Evolutionary conservation across 2,329 filamentous ascomycete genomes (phyloP).

Genomic region (Hypoxylon sp.): DNA sequence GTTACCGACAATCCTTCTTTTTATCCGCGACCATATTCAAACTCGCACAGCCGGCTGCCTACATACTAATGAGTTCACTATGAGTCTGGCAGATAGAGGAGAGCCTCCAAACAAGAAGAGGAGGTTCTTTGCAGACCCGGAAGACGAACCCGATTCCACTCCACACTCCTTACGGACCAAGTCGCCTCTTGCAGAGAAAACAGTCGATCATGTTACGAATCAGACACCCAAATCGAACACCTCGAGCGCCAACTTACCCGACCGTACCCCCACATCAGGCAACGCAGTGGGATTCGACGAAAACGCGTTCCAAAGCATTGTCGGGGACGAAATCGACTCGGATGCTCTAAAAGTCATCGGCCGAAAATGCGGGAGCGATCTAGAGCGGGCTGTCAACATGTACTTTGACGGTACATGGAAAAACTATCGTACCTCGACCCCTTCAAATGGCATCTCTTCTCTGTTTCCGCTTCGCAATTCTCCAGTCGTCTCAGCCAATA

Average conservation of each 20-base stretch:
- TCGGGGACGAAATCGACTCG: slow-evolving; percentile 63
- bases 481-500: slow-evolving; percentile 13
- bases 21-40: no score
- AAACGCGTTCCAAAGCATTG: slow-evolving; percentile 64
- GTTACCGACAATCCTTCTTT: not conserved
- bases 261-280: slow-evolving; percentile 14
- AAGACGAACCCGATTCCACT: slow-evolving; percentile 40
- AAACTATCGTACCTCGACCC: slow-evolving; percentile 50
- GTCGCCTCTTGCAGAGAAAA: slow-evolving; percentile 34
- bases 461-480: slow-evolving; percentile 19
- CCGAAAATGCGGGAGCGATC: slow-evolving; percentile 62
- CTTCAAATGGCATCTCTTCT: slow-evolving; percentile 27
- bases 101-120: slow-evolving; percentile 49
- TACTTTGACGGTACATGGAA: slow-evolving; percentile 75
- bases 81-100: slow-evolving; percentile 50
- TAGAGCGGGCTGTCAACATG: slow-evolving; percentile 72
- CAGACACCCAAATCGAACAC: slow-evolving; percentile 12
- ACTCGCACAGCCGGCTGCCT: not conserved
- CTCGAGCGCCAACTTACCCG: slow-evolving; percentile 9
- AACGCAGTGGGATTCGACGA: slow-evolving; percentile 58
- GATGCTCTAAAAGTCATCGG: slow-evolving; percentile 60
- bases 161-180: slow-evolving; percentile 28
- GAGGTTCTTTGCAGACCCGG: slow-evolving; percentile 52
- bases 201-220: slow-evolving; percentile 34
- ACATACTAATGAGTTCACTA: slow-evolving; percentile 36